Conservation (phyloP, 306 rosid species). For the Astragalus glycyphyllos region DNA sequence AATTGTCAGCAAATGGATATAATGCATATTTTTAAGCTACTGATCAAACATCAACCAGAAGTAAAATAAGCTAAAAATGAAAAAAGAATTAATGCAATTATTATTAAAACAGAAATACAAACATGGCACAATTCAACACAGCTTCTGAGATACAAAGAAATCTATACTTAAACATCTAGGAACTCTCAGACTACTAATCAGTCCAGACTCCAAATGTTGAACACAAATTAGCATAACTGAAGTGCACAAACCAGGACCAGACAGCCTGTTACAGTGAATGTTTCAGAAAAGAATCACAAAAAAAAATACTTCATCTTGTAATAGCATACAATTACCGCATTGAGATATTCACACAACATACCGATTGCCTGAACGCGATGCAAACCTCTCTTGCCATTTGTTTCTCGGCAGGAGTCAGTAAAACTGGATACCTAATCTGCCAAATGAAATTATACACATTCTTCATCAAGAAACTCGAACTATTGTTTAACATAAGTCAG, state of each 20-base stretch:
- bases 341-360: conserved; percentile 49
- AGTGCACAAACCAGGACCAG: conserved; percentile 27
- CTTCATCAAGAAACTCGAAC: conserved; percentile 35
- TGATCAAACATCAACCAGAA: conserved; percentile 3
- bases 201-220: background rate
- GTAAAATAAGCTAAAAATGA: conserved; percentile 21
- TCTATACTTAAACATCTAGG: conserved; percentile 32
- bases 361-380: conserved; percentile 92
- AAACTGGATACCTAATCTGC: conserved; percentile 95
- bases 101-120: background rate
- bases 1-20: background rate
- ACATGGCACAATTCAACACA: conserved; percentile 12
- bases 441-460: conserved; percentile 48
- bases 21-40: conserved; percentile 3
- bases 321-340: conserved; percentile 28
- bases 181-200: conserved; percentile 32
- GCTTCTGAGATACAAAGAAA: conserved; percentile 6
- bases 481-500: conserved; percentile 10
- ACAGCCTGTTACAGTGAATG: conserved; percentile 19
- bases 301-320: conserved; percentile 6
- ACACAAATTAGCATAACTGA: background rate
- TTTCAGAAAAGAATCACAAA: conserved; percentile 32
- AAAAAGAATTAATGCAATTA: background rate
- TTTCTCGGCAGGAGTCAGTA: conserved; percentile 90
- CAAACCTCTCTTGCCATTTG: conserved; percentile 98